phyloP scores from a whole-genome alignment of 768 basidiomycete genomes.

The Sporobolomyces phaffii region DNA sequence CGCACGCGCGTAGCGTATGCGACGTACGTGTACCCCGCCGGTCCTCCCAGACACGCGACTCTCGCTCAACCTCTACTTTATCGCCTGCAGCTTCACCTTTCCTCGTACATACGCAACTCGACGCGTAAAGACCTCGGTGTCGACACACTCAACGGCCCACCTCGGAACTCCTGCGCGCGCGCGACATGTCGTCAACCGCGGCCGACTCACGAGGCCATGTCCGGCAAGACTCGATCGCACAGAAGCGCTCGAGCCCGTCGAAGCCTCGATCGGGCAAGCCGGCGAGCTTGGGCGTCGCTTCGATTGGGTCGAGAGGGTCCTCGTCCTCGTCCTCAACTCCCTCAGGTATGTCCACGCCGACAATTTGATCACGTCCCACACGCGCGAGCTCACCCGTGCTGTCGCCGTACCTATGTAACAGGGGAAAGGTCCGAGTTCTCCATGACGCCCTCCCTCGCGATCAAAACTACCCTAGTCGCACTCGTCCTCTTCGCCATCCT shows the following conservation, averaged over 20 bases:
- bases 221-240: slow-evolving; percentile 8
- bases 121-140: too few relatives aligned
- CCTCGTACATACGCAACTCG: too few relatives aligned
- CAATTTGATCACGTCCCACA: too few relatives aligned
- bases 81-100: too few relatives aligned
- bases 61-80: too few relatives aligned
- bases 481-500: slow-evolving; percentile 25
- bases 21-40: too few relatives aligned
- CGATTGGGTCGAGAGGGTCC: not conserved
- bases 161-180: too few relatives aligned
- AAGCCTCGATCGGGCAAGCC: not conserved
- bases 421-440: not conserved
- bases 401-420: too few relatives aligned
- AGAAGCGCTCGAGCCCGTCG: slow-evolving; percentile 1
- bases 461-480: slow-evolving; percentile 1
- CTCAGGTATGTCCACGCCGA: not conserved
- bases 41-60: too few relatives aligned
- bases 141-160: too few relatives aligned
- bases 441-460: not conserved
- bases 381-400: too few relatives aligned
- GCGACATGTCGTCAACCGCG: not conserved
- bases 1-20: too few relatives aligned
- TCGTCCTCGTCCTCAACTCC: not conserved
- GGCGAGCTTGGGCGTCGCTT: not conserved
- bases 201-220: not conserved